Conservation (phyloP, 345 rosid species). For the Arabidopsis suecica region DNA sequence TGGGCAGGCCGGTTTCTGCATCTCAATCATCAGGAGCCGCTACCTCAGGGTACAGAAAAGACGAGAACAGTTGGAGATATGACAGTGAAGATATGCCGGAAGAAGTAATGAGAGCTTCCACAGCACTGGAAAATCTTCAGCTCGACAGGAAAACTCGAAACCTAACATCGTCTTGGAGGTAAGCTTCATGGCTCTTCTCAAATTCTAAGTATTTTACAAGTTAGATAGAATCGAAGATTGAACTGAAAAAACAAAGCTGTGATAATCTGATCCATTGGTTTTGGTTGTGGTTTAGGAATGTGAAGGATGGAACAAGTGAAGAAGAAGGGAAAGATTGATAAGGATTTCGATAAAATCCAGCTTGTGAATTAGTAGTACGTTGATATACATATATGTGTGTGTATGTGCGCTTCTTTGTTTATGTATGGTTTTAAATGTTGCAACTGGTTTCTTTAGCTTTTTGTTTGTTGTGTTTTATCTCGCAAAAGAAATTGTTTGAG, state of each 20-base stretch:
- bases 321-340: conserved; percentile 57
- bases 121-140: conserved; percentile 89
- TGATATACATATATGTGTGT: not conserved
- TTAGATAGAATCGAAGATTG: conserved; percentile 1
- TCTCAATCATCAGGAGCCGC: conserved; percentile 82
- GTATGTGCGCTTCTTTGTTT: not conserved
- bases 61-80: conserved; percentile 79
- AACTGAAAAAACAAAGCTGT: not conserved
- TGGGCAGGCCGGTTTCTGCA: conserved; percentile 58
- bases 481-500: conserved; percentile 4
- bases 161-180: conserved; percentile 94
- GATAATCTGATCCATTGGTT: conserved; percentile 5
- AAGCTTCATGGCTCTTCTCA: conserved; percentile 37
- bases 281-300: conserved; percentile 59
- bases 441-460: conserved; percentile 29
- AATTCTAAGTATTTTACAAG: not conserved
- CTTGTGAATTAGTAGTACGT: conserved; percentile 35
- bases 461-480: conserved; percentile 13
- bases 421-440: conserved; percentile 22
- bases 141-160: conserved; percentile 91
- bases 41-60: conserved; percentile 70
- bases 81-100: conserved; percentile 67
- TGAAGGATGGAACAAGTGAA: conserved; percentile 69
- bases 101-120: conserved; percentile 77
- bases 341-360: conserved; percentile 5